phyloP scores from a whole-genome alignment of 768 basidiomycete species.

The Phaeolepiota aurea region DNA sequence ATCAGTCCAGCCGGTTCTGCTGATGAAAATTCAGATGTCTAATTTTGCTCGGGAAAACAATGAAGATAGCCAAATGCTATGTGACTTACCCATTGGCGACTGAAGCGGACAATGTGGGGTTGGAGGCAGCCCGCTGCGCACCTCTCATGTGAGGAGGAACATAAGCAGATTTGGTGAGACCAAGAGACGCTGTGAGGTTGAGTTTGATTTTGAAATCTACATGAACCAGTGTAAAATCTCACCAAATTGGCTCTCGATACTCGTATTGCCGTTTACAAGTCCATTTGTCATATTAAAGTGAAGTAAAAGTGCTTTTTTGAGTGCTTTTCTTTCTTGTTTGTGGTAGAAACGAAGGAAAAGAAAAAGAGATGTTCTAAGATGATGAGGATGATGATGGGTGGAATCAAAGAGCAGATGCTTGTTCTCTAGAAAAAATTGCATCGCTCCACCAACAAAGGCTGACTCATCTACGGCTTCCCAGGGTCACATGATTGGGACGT shows the following conservation, averaged over 20 bases:
- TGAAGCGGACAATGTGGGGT: constrained; percentile 51
- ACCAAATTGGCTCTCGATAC: constrained; percentile 74
- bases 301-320: constrained; percentile 12
- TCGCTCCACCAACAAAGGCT: background rate
- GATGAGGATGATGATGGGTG: constrained; percentile 17
- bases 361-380: constrained; percentile 2
- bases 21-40: constrained; percentile 9
- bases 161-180: constrained; percentile 75
- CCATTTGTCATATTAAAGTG: constrained; percentile 80
- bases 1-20: constrained; percentile 69
- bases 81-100: constrained; percentile 44
- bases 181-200: constrained; percentile 77
- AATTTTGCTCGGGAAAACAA: constrained; percentile 3
- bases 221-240: constrained; percentile 16
- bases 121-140: constrained; percentile 78
- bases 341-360: constrained; percentile 7
- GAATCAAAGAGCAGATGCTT: constrained; percentile 20
- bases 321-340: constrained; percentile 3
- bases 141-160: constrained; percentile 85
- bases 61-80: constrained; percentile 4
- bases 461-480: constrained; percentile 9
- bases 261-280: constrained; percentile 71
- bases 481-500: constrained; percentile 9
- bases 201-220: no score
- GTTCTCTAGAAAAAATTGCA: constrained; percentile 15